Base-by-base conservation (phyloP, 805 yeast genomes). In the Myxozyma neglecta region DNA sequence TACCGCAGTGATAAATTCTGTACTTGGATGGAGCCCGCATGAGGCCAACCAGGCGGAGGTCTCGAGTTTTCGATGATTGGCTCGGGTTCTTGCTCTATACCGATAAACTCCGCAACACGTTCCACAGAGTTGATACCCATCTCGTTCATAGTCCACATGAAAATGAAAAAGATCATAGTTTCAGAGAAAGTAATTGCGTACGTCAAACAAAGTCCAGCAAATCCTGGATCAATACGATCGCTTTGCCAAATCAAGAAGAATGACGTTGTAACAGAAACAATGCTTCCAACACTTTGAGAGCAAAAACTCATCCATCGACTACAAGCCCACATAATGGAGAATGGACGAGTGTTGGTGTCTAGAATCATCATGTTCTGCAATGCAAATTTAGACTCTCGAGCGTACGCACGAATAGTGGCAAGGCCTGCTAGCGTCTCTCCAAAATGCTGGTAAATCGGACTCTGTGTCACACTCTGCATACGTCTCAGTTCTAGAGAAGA, bases 121-220 rank as follows among this genome's bases (percentile, higher is more conserved):
- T 88, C 94, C 29, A 83, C 89, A 0, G 91, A 83, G 68, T 86
- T 87, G 85, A 88, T 79, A 68, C 86, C 86, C 71, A 87, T 88
- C 70, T 89, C 93, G 36, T 91, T 86, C 69, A 83, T 84, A 7
- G 97, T 89, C 72, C 91, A 92, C 72, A 90, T 81, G 75, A 98
- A 85, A 93, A 96, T 70, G 92, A 98, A 47, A 93, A 97, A 0
- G 97, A 89, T 97, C 0, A 97, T 96, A 73, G 85, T 81, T 68
- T 88, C 94, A 43, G 90, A 87, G 76, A 93, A 90, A 1, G 92
- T 82, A 65, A 91, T 85, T 14, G 97, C 96, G 75, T 90, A 90
- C 0, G 97, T 86, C 65, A 93, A 80, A 0, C 97, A 89, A 66
- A 93, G 85, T 77, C 99, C 99, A 5, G 97, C 99, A 70, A 90